Evolutionary conservation across 805 yeast species (phyloP), one percentile per base, ranked within the genome.

Genomic region (Candida montana): DNA sequence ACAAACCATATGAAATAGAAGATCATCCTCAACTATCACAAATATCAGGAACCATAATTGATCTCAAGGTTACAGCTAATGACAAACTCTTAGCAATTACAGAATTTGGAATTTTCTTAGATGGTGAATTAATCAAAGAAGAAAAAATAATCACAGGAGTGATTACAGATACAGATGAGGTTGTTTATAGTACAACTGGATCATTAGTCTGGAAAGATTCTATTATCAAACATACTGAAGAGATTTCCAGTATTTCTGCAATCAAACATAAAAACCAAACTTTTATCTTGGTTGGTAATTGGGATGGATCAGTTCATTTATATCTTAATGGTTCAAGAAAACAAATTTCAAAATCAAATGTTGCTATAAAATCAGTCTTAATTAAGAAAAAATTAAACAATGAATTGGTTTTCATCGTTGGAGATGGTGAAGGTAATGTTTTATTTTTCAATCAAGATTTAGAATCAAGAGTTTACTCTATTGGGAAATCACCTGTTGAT

Each of bases 391-490:
- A 43, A 7, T 30, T 19, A 0, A 18, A 39, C 1, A 20, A 17
- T 2, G 17, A 16, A 2, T 11, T 44, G 3, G 17, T 40, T 3
- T 53, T 42, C 20, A 9, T 53, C 9, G 28, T 40, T 34, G 61
- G 61, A 13, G 56, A 53, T 33, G 52, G 54, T 10, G 50, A 55
- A 36, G 61, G 61, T 6, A 41, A 50, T 11, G 33, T 55, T 3
- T 17, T 27, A 1, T 19, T 46, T 1, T 18, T 32, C 9, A 21
- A 17, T 20, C 40, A 39, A 3, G 17, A 15, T 9, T 36, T 30
- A 4, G 29, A 33, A 4, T 12, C n/a, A 2, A 10, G 18, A 3
- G 41, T 31, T 15, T 39, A 46, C 21, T 42, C 42, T 2, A 46
- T 55, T 19, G 59, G 61, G 0, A 43, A 51, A 6, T 40, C 57